These are phyloP conservation scores for Nannochloris sp. DNA, from an alignment of 139 green algal species.

Conservation along the genomic window DNA sequence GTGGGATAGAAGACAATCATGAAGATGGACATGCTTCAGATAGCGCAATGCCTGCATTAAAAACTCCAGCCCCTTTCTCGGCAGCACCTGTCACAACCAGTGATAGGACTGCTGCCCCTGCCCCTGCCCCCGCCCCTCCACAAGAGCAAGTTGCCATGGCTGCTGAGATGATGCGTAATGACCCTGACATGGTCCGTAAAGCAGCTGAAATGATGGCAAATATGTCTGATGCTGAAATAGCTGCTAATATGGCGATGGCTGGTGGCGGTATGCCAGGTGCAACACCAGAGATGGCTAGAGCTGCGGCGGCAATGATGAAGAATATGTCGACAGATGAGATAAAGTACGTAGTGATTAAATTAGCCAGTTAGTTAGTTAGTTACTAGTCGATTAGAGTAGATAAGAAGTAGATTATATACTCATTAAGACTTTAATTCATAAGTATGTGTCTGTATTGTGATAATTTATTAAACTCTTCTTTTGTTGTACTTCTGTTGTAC, in stretches of 20 bases:
- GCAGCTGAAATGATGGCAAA: background rate
- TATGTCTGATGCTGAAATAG: slow-evolving; percentile 16
- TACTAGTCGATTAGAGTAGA: too few relatives aligned
- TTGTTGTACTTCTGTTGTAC: background rate
- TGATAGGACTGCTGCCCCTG: background rate
- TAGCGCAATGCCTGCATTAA: background rate
- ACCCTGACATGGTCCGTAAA: slow-evolving; percentile 12
- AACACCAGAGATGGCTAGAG: slow-evolving; percentile 10
- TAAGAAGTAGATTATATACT: too few relatives aligned
- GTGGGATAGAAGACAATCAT: background rate
- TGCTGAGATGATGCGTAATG: background rate
- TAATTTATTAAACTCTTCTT: background rate
- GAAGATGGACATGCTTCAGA: background rate
- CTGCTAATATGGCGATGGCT: background rate
- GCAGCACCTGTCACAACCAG: background rate
- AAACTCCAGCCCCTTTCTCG: background rate
- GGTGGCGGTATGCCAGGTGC: background rate
- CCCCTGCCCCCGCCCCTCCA: background rate
- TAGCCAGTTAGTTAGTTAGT: background rate
- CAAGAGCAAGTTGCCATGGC: background rate
- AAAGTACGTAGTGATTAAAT: background rate
- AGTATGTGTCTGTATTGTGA: background rate
- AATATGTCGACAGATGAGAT: slow-evolving; percentile 25
- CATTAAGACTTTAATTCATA: background rate
- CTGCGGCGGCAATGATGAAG: slow-evolving; percentile 15